phyloP scores from a whole-genome alignment of 2,329 filamentous ascomycete genomes.

The Tolypocladium cylindrosporum region DNA sequence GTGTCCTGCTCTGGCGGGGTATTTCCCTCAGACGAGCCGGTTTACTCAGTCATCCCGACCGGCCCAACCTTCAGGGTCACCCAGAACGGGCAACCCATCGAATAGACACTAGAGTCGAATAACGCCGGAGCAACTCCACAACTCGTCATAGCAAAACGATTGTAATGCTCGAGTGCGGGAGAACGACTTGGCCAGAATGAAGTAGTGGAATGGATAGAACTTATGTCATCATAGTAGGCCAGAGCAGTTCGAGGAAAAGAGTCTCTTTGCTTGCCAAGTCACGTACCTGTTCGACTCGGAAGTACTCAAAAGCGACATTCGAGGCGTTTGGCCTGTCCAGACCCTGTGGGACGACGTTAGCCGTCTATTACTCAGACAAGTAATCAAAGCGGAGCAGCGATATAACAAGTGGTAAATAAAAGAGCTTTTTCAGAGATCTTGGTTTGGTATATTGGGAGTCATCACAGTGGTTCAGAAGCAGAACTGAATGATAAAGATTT shows the following conservation, averaged over 20 bases:
- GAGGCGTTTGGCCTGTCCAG: not conserved
- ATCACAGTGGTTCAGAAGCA: constrained; percentile 63
- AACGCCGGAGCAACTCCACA: constrained; percentile 59
- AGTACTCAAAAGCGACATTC: not conserved
- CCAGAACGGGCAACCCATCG: constrained; percentile 47
- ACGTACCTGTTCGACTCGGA: constrained; percentile 6
- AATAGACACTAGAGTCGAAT: constrained; percentile 50
- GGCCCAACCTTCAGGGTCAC: constrained; percentile 32
- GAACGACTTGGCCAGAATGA: constrained; percentile 59
- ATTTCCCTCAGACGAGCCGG: constrained; percentile 46
- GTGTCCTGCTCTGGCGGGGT: not conserved
- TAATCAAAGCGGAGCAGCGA: not conserved
- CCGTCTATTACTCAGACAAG: not conserved
- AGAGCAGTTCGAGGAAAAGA: not conserved
- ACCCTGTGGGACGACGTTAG: not conserved
- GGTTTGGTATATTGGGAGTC: constrained; percentile 56
- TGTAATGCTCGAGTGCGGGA: constrained; percentile 54
- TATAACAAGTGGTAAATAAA: not conserved
- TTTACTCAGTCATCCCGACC: constrained; percentile 59
- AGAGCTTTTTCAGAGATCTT: constrained; percentile 42
- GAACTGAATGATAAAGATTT: constrained; percentile 55
- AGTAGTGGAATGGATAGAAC: constrained; percentile 70
- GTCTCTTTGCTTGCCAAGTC: not conserved
- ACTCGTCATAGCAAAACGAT: constrained; percentile 50
- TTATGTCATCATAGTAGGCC: constrained; percentile 30